Percentiles rank a stretch among this genome's conserved stretches.
These are phyloP conservation scores for Solanum chaucha DNA, from an alignment of 257 asterid genomes.

Conservation along the genomic window DNA sequence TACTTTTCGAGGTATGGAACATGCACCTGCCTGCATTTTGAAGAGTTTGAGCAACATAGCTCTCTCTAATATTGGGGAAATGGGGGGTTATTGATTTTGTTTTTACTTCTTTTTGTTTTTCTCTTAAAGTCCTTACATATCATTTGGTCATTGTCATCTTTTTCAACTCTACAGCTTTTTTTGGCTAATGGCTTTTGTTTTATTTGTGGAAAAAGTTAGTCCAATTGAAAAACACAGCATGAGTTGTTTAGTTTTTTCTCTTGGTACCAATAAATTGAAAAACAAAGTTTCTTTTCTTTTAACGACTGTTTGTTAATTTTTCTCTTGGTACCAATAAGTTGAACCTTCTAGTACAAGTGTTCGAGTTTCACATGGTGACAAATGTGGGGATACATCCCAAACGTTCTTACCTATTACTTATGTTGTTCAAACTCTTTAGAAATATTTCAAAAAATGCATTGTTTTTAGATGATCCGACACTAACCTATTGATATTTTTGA, in stretches of 20 bases:
- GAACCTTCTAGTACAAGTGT: background rate
- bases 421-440: background rate
- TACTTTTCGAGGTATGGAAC: background rate
- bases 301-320: background rate
- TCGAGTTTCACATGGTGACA: background rate
- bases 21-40: fast-evolving
- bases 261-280: background rate
- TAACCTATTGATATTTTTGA: background rate
- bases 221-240: background rate
- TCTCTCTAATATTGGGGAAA: background rate
- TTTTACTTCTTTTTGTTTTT: background rate
- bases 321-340: background rate
- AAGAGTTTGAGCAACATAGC: background rate
- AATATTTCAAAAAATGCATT: background rate
- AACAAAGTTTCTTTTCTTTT: background rate
- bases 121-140: background rate
- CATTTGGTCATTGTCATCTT: background rate
- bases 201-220: background rate
- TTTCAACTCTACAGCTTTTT: background rate
- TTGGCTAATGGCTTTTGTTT: background rate
- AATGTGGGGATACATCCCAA: background rate
- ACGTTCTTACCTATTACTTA: background rate
- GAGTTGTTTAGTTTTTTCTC: background rate
- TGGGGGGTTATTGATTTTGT: background rate
- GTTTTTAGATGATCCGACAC: background rate